Percentiles rank a stretch among this genome's conserved stretches.
These are phyloP conservation scores for Sugiyamaella japonica DNA, from an alignment of 1,139 yeast species.

Conservation along the genomic window DNA sequence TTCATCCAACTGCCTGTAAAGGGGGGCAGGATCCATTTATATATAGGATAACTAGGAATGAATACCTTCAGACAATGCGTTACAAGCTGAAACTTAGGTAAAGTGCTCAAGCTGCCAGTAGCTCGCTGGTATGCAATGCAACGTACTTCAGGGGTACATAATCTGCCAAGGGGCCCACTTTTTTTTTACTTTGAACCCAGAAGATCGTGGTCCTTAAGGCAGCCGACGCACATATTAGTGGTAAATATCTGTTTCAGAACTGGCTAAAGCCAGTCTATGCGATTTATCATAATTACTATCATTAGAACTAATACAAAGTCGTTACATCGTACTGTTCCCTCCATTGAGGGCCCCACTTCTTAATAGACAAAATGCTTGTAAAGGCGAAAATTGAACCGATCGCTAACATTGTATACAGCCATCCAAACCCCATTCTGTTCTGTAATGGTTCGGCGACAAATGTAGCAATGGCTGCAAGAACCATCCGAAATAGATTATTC, in stretches of 20 bases:
- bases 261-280: too few relatives aligned
- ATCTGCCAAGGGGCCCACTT: not conserved
- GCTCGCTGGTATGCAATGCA: not conserved
- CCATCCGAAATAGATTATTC: slow-evolving; percentile 71
- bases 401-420: slow-evolving; percentile 64
- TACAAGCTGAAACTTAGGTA: slow-evolving; percentile 2
- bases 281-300: not conserved
- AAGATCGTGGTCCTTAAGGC: too few relatives aligned
- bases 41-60: not conserved
- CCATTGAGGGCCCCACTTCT: slow-evolving; percentile 59
- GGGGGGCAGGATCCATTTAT: not conserved
- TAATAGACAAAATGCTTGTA: slow-evolving; percentile 50
- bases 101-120: not conserved
- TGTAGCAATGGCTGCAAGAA: slow-evolving; percentile 73
- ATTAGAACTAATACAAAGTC: slow-evolving; percentile 28
- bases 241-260: not conserved
- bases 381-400: slow-evolving; percentile 49
- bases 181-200: too few relatives aligned
- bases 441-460: slow-evolving; percentile 69
- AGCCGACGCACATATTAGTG: not conserved
- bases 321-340: slow-evolving; percentile 66
- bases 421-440: slow-evolving; percentile 66
- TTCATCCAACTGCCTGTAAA: slow-evolving; percentile 5
- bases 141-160: not conserved
- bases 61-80: not conserved